Conservation (phyloP, 441 rosid genomes). For the Aquilaria agallochum region DNA sequence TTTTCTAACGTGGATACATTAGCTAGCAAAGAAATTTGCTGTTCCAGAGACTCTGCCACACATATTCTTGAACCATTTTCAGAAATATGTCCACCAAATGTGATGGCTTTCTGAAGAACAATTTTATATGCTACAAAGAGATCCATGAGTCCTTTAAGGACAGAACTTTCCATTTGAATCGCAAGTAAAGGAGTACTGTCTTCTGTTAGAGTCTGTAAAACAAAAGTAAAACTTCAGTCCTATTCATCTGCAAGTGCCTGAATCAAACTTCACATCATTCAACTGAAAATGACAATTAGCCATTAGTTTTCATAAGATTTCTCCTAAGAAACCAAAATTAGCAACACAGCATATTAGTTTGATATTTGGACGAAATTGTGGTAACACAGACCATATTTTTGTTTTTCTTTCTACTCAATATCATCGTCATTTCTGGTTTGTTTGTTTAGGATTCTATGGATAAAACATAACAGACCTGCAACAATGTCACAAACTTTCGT, state of each 20-base stretch:
- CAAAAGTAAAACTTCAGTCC: neutral
- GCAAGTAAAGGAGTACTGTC: slow-evolving; percentile 38
- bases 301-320: too few species aligned
- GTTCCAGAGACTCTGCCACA: slow-evolving; percentile 29
- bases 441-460: neutral
- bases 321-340: too few species aligned
- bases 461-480: slow-evolving; percentile 43
- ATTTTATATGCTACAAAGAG: slow-evolving; percentile 41
- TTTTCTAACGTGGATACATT: slow-evolving; percentile 43
- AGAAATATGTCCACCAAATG: slow-evolving; percentile 11
- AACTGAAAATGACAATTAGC: neutral
- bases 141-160: slow-evolving; percentile 35
- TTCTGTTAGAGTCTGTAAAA: slow-evolving; percentile 39
- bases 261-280: neutral
- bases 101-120: slow-evolving; percentile 40
- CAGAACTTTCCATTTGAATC: slow-evolving; percentile 47
- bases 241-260: slow-evolving; percentile 3
- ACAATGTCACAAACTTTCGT: slow-evolving; percentile 45
- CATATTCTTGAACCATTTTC: slow-evolving; percentile 24
- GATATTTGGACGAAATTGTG: too few species aligned
- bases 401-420: too few species aligned
- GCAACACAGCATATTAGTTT: too few species aligned
- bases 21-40: slow-evolving; percentile 44
- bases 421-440: too few species aligned
- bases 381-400: too few species aligned